These are phyloP conservation scores for Pleurotus sapidus DNA, from an alignment of 768 basidiomycete species.

Conservation along the genomic window DNA sequence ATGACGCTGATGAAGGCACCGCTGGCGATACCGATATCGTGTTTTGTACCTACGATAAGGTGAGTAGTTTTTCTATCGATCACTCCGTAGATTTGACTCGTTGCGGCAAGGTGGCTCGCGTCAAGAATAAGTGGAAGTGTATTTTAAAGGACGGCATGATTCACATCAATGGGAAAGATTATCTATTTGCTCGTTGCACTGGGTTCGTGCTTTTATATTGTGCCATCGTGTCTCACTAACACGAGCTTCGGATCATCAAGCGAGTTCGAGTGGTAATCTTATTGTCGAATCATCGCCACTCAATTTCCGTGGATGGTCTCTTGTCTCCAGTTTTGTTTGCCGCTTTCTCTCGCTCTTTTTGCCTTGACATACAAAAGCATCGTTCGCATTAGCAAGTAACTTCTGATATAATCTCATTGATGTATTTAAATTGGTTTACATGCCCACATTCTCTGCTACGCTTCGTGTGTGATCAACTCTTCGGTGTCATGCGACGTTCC, in stretches of 20 bases:
- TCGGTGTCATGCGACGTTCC: constrained; percentile 26
- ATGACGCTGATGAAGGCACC: constrained; percentile 75
- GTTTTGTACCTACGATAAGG: constrained; percentile 99
- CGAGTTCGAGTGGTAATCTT: constrained; percentile 43
- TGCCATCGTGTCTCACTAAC: background rate
- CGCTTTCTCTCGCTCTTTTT: background rate
- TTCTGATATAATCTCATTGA: background rate
- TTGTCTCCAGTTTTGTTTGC: background rate
- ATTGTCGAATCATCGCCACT: background rate
- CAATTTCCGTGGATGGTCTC: too few relatives aligned
- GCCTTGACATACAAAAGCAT: background rate
- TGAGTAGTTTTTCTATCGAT: constrained; percentile 25
- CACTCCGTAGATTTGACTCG: background rate
- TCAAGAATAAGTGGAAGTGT: constrained; percentile 99
- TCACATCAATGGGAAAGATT: constrained; percentile 95
- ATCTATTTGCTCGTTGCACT: constrained; percentile 94
- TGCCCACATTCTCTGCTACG: too few relatives aligned
- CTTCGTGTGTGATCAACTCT: too few relatives aligned
- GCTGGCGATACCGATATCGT: constrained; percentile 86
- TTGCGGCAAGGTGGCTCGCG: constrained; percentile 80
- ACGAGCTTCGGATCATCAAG: constrained; percentile 16
- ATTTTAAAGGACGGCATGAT: constrained; percentile 97
- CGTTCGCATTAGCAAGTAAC: background rate
- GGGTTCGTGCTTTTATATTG: constrained; percentile 57
- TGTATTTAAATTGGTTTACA: too few relatives aligned